Evolutionary conservation across 2,329 filamentous ascomycete genomes (phyloP).

Genomic region (Tolypocladium guangdongense): DNA sequence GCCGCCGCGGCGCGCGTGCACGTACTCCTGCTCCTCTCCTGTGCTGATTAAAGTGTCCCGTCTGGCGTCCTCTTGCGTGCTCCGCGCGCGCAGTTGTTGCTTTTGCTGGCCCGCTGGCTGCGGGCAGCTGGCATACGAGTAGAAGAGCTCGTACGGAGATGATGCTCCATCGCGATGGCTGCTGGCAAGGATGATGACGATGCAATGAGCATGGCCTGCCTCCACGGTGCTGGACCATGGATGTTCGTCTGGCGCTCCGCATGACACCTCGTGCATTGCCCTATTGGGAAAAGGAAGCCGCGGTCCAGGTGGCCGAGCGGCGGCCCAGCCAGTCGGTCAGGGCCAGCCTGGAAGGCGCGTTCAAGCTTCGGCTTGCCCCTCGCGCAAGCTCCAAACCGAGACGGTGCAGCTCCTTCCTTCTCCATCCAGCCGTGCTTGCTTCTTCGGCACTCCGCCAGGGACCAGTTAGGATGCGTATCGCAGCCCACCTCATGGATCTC

Average conservation of each 20-base stretch:
- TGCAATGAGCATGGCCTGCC: too few relatives aligned
- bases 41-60: background rate
- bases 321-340: background rate
- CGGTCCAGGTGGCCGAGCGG: background rate
- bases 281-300: background rate
- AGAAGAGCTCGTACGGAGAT: too few relatives aligned
- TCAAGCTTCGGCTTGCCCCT: background rate
- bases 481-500: background rate
- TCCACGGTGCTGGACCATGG: background rate
- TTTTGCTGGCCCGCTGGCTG: background rate
- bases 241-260: background rate
- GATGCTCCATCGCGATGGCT: too few relatives aligned
- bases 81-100: background rate
- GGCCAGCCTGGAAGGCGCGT: background rate
- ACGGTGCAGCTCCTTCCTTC: background rate
- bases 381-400: background rate
- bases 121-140: background rate
- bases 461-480: background rate
- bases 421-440: background rate
- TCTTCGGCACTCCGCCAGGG: background rate
- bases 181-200: background rate
- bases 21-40: background rate
- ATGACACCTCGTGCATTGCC: background rate
- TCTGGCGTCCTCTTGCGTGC: background rate
- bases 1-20: background rate